Evolutionary conservation across 208 protist genomes (phyloP), one percentile per base, ranked within the genome.

Genomic region (Trypanosoma mega): DNA sequence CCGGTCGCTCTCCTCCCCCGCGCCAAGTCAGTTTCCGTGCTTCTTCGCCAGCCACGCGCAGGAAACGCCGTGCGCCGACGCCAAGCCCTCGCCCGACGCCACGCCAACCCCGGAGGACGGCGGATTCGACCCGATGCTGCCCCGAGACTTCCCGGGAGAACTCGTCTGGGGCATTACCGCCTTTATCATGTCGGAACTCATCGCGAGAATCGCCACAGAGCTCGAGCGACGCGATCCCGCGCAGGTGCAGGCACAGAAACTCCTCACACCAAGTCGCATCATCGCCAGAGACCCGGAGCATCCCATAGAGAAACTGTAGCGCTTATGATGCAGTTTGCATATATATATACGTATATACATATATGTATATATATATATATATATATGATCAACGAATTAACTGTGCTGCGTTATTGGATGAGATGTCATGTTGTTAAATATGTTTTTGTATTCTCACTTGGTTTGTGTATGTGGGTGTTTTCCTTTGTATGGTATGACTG

Each of bases 131-230:
- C 83, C 80, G 23, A 64, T 95, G 76, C 74, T 83, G 23, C 66
- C 71, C 3, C 55, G 57, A n/a, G 73, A 88, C 48, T 92, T 83
- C 57, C 84, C 83, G 26, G 86, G 85, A 20, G 79, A 91, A 71
- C 52, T 93, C 1, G 90, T 96, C 8, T 96, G 86, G 85, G 90
- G 86, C 1, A 60, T 96, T 29, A 95, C 89, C 0, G 72, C 75
- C 26, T 85, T 91, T 65, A 72, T 89, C 45, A 63, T 79, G 12
- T 83, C 77, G 53, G 85, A 96, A 62, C 59, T 96, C 4, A 53
- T 92, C 30, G 72, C 75, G 3, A 74, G 85, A 24, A 26, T 95
- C 7, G 74, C 81, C 3, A 53, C 45, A 21, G 72, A 18, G 47
- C 30, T 88, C 2, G 62, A 66, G 47, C 39, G 29, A 29, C 55